phyloP scores from a whole-genome alignment of 2,329 filamentous ascomycete species.

The Graphium sp. region DNA sequence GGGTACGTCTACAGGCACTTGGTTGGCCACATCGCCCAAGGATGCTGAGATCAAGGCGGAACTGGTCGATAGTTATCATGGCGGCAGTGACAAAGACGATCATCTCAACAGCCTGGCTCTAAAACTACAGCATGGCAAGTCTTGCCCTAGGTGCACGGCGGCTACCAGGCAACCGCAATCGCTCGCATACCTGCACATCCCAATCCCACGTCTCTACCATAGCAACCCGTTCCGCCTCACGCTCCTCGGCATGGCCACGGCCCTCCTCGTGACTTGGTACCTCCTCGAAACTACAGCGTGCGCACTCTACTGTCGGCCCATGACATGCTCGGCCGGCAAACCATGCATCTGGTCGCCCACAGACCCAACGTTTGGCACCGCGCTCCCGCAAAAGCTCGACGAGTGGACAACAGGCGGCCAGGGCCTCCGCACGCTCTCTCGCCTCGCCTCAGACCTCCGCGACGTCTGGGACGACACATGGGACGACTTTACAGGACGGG shows the following conservation, averaged over 20 bases:
- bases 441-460: slow-evolving; percentile 21
- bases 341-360: slow-evolving; percentile 38
- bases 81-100: too few relatives aligned
- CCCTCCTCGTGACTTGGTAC: slow-evolving; percentile 33
- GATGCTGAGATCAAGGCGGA: too few relatives aligned
- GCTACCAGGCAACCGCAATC: slow-evolving; percentile 2
- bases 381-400: slow-evolving; percentile 44
- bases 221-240: slow-evolving; percentile 28
- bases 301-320: slow-evolving; percentile 32
- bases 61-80: too few relatives aligned
- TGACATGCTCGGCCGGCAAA: slow-evolving; percentile 24
- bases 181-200: slow-evolving; percentile 21
- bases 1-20: neutral
- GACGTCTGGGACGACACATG: slow-evolving; percentile 29
- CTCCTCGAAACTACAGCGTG: slow-evolving; percentile 36
- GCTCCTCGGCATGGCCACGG: slow-evolving; percentile 24
- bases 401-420: slow-evolving; percentile 39
- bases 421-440: slow-evolving; percentile 21
- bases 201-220: slow-evolving; percentile 29
- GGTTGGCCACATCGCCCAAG: too few relatives aligned
- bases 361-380: slow-evolving; percentile 42
- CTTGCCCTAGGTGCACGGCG: too few relatives aligned
- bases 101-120: too few relatives aligned
- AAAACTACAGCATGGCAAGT: too few relatives aligned
- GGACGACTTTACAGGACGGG: slow-evolving; percentile 25